These are phyloP conservation scores for Vaucheria bursata DNA, from an alignment of 352 stramenopile species.

Conservation along the genomic window DNA sequence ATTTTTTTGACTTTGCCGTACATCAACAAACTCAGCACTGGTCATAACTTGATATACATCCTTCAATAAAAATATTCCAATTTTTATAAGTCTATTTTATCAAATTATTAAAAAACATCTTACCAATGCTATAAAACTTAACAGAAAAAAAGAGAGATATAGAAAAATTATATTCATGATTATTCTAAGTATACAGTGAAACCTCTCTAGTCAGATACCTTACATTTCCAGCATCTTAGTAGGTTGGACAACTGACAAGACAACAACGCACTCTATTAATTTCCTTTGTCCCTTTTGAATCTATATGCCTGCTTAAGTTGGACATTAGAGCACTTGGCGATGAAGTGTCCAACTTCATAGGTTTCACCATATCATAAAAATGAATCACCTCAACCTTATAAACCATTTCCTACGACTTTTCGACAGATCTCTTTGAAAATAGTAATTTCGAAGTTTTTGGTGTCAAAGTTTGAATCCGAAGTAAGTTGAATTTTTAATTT, in stretches of 20 bases:
- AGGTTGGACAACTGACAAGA: too few relatives aligned
- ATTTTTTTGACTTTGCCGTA: too few relatives aligned
- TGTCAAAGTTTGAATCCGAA: not conserved
- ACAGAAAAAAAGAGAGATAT: not conserved
- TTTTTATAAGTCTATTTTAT: not conserved
- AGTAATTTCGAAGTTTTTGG: not conserved
- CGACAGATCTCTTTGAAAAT: not conserved
- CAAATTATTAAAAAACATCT: too few relatives aligned
- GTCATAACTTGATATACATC: slow-evolving; percentile 15
- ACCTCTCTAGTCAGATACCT: too few relatives aligned
- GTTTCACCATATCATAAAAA: not conserved
- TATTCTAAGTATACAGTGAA: too few relatives aligned
- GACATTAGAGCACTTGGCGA: too few relatives aligned
- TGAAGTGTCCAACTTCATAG: not conserved
- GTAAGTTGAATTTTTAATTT: not conserved
- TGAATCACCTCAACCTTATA: not conserved
- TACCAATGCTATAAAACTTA: not conserved
- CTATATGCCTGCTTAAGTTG: too few relatives aligned
- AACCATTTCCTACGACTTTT: not conserved
- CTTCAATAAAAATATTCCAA: not conserved
- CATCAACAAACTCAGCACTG: slow-evolving; percentile 12
- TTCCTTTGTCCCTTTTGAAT: too few relatives aligned
- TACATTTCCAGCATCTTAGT: too few relatives aligned
- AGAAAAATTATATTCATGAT: too few relatives aligned
- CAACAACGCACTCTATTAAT: too few relatives aligned